A percentile compares a stretch with the other conserved stretches of the same genome.
Conservation (phyloP, 2,329 filamentous ascomycete genomes). For the Exophiala viscosa region DNA sequence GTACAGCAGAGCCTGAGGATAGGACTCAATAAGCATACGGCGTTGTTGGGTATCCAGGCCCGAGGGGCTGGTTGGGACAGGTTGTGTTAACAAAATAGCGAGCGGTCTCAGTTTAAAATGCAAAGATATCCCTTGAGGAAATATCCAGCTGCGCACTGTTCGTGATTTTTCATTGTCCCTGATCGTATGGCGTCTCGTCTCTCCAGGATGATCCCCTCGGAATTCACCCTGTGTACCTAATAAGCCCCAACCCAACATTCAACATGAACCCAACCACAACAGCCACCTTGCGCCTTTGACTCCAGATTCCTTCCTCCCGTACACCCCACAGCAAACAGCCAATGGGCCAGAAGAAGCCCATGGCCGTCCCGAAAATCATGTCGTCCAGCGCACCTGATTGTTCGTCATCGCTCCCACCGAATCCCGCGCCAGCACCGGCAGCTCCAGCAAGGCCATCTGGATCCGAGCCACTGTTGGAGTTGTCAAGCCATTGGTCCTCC, state of each 20-base stretch:
- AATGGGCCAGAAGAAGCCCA: conserved; percentile 93
- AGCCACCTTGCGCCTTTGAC: conserved; percentile 76
- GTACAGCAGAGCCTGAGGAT: too few species aligned
- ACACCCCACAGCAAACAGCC: conserved; percentile 81
- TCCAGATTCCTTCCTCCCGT: conserved; percentile 83
- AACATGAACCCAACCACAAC: conserved; percentile 80
- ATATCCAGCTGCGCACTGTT: too few species aligned
- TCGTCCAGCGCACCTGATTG: conserved; percentile 69
- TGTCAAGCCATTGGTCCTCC: conserved; percentile 90
- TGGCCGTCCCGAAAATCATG: conserved; percentile 79
- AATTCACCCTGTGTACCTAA: conserved; percentile 52
- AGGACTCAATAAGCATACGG: background rate
- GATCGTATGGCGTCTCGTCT: too few species aligned
- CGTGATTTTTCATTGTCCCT: too few species aligned
- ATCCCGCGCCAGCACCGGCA: conserved; percentile 32
- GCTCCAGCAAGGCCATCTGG: conserved; percentile 39
- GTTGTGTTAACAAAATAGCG: too few species aligned
- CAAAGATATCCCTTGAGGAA: too few species aligned
- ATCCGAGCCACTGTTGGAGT: conserved; percentile 47
- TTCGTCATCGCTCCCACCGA: conserved; percentile 34
- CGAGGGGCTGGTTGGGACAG: too few species aligned
- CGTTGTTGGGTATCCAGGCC: background rate
- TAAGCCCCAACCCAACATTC: conserved; percentile 70
- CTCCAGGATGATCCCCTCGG: background rate
- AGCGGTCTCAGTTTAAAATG: too few species aligned